phyloP scores from a whole-genome alignment of 2,329 filamentous ascomycete species.

The Iodosphaeria phyllophila region DNA sequence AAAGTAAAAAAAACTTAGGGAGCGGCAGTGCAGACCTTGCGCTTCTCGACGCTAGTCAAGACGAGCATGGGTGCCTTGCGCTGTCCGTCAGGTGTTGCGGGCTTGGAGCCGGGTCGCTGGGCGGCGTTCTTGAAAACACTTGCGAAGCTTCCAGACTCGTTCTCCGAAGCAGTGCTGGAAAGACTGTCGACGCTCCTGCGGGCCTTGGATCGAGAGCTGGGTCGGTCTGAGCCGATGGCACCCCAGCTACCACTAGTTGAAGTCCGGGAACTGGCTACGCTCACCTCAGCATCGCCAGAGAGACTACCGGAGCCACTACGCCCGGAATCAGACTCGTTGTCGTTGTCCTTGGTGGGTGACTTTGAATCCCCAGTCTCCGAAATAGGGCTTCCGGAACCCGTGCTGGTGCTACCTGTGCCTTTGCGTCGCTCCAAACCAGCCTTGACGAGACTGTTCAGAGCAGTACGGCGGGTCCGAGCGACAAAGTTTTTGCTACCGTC shows the following conservation, averaged over 20 bases:
- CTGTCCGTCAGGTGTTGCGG: conserved; percentile 38
- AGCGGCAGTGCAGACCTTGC: conserved; percentile 38
- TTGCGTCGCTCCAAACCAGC: conserved; percentile 77
- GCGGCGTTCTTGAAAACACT: conserved; percentile 44
- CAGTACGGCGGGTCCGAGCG: conserved; percentile 76
- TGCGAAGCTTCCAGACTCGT: conserved; percentile 43
- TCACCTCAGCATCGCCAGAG: conserved; percentile 50
- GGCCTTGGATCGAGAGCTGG: conserved; percentile 49
- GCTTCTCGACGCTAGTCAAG: conserved; percentile 77
- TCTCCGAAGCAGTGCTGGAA: conserved; percentile 37
- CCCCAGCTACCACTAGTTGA: conserved; percentile 55
- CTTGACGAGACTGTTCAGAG: conserved; percentile 78
- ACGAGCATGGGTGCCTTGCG: conserved; percentile 77
- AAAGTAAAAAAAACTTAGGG: conserved; percentile 4
- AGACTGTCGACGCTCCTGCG: conserved; percentile 45
- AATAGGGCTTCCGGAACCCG: conserved; percentile 71
- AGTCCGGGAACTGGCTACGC: conserved; percentile 56
- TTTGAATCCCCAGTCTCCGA: conserved; percentile 58
- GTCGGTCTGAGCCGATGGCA: conserved; percentile 75
- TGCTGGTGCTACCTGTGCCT: conserved; percentile 50
- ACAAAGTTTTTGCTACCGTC: conserved; percentile 98
- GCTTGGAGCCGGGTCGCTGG: conserved; percentile 31
- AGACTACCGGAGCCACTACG: conserved; percentile 64
- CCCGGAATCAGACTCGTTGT: conserved; percentile 57
- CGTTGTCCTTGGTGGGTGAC: conserved; percentile 48